phyloP scores from a whole-genome alignment of 768 basidiomycete species.

The Phlebiopsis flavidoalba region DNA sequence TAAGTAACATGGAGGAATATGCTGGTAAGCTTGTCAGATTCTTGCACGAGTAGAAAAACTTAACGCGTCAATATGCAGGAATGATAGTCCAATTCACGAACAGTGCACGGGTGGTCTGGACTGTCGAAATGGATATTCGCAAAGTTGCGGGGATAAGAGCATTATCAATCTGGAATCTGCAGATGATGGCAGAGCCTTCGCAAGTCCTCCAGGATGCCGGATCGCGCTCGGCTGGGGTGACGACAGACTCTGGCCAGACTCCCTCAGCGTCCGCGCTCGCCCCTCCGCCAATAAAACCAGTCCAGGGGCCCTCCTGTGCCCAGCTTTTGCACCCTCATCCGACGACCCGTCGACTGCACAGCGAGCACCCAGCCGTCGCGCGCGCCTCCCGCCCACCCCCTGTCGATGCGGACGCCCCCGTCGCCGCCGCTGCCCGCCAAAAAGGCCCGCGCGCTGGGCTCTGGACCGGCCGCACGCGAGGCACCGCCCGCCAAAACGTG shows the following conservation, averaged over 20 bases:
- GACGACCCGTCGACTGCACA: background rate
- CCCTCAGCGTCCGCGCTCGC: background rate
- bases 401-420: background rate
- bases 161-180: too few relatives aligned
- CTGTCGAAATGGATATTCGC: too few relatives aligned
- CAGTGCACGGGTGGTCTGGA: too few relatives aligned
- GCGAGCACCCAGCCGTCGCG: background rate
- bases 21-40: too few relatives aligned
- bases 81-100: too few relatives aligned
- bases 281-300: conserved; percentile 3
- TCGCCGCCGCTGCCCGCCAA: conserved; percentile 13
- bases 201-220: background rate
- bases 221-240: conserved; percentile 8
- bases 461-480: conserved; percentile 21
- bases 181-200: background rate
- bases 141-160: too few relatives aligned
- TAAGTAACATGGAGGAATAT: too few relatives aligned
- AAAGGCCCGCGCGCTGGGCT: conserved; percentile 24
- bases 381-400: background rate
- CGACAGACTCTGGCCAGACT: conserved; percentile 6
- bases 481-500: conserved; percentile 10
- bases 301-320: conserved; percentile 8
- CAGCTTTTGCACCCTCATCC: conserved; percentile 5
- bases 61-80: too few relatives aligned
- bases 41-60: too few relatives aligned